Percentiles rank a stretch among this genome's conserved stretches.
These are phyloP conservation scores for Amphirosellinia nigrospora DNA, from an alignment of 495 filamentous ascomycete genomes.

Conservation along the genomic window DNA sequence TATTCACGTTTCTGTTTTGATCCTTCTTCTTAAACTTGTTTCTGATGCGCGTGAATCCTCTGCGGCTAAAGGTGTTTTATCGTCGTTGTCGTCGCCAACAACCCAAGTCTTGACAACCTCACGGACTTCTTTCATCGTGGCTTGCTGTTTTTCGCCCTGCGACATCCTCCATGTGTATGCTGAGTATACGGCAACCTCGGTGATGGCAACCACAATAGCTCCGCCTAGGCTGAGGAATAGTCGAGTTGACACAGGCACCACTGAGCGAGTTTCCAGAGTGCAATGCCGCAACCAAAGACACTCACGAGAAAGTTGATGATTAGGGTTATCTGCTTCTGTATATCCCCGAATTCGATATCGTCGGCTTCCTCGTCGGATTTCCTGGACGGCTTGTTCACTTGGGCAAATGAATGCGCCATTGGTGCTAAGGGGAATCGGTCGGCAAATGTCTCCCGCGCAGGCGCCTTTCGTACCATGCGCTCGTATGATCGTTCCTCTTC, in stretches of 20 bases:
- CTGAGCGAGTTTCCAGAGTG: conserved; percentile 74
- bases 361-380: conserved; percentile 55
- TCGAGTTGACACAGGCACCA: conserved; percentile 71
- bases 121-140: conserved; percentile 71
- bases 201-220: conserved; percentile 75
- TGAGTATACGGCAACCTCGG: conserved; percentile 86
- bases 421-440: conserved; percentile 61
- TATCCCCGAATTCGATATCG: conserved; percentile 67
- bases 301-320: conserved; percentile 78
- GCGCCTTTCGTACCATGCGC: conserved; percentile 69
- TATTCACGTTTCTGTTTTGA: conserved; percentile 12
- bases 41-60: conserved; percentile 9
- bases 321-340: conserved; percentile 76
- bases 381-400: conserved; percentile 47
- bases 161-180: conserved; percentile 82
- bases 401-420: conserved; percentile 57
- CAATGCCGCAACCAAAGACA: conserved; percentile 70
- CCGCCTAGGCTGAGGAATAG: conserved; percentile 73
- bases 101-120: conserved; percentile 72
- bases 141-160: conserved; percentile 71
- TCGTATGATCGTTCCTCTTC: conserved; percentile 82
- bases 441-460: conserved; percentile 60
- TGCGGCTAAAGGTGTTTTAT: conserved; percentile 38
- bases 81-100: conserved; percentile 56
- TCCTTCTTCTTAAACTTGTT: conserved; percentile 13